These are phyloP conservation scores for Colletotrichum paranaense DNA, from an alignment of 2,329 filamentous ascomycete species.

Conservation along the genomic window DNA sequence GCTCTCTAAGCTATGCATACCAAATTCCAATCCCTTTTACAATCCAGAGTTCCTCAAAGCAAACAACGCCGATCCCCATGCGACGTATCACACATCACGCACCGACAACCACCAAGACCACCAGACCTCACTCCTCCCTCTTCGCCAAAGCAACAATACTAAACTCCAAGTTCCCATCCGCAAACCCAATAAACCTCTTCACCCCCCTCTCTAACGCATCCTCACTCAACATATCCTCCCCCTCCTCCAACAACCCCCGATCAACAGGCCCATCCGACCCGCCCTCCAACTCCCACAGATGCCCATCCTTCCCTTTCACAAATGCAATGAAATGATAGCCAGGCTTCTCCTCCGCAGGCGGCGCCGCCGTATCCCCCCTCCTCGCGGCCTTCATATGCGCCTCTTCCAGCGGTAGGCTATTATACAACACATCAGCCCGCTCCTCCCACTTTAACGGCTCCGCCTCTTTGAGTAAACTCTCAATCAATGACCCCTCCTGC, in stretches of 20 bases:
- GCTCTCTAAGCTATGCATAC: background rate
- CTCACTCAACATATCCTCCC: conserved; percentile 74
- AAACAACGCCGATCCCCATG: background rate
- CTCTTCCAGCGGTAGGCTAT: conserved; percentile 75
- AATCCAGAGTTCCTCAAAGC: background rate
- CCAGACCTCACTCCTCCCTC: background rate
- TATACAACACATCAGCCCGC: conserved; percentile 77
- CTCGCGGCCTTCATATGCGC: conserved; percentile 78
- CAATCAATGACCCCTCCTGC: conserved; percentile 62
- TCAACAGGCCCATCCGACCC: conserved; percentile 78
- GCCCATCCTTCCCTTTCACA: conserved; percentile 73
- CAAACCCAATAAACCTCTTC: conserved; percentile 53
- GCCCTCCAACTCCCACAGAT: conserved; percentile 85
- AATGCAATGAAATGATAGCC: conserved; percentile 87
- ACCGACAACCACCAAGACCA: too few species aligned
- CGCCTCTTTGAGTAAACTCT: conserved; percentile 70
- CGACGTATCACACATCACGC: background rate
- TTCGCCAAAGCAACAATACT: conserved; percentile 51
- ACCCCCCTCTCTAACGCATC: conserved; percentile 73
- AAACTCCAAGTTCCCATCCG: conserved; percentile 50
- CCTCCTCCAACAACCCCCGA: conserved; percentile 64
- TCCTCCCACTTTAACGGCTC: conserved; percentile 69
- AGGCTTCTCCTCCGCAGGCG: conserved; percentile 68
- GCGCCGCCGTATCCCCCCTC: conserved; percentile 75
- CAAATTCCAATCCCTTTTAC: background rate